Base-by-base conservation (phyloP, 306 rosid genomes). In the Senna tora region DNA sequence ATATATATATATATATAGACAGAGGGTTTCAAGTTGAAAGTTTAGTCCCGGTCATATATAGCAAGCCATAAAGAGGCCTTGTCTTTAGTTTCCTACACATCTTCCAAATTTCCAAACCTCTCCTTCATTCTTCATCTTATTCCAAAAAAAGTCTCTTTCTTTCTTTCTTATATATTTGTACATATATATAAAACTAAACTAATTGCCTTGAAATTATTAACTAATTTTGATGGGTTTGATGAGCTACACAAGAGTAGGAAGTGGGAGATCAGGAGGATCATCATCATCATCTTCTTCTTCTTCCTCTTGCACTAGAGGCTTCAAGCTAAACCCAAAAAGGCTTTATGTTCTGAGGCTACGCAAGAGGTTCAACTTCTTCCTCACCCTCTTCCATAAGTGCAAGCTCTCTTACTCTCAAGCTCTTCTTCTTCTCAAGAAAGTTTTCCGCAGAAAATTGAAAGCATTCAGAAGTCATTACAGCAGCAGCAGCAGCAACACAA, bases 311-410 rank as follows among this genome's bases (percentile, higher is more conserved):
- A 2, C 20, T 54, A 80, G 82, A 75, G 90, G 92, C 9, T 85
- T 90, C 73, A 80, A 84, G 75, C 64, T 92, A 16, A 80, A 75
- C 84, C 76, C 82, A 2, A 85, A 74, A 77, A 83, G 82, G 77
- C 25, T 80, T 28, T 65, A 70, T 8, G 75, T 76, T 25, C 68
- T 76, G 0, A 36, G 86, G 72, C 82, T 90, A 5, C 76, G 86
- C 1, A 58, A 78, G 10, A 82, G 88, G 76, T 83, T 89, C 76
- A 51, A 15, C 22, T 79, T 71, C 70, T 57, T 89, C n/a, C 73
- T 91, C 65, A 74, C 74, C 75, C 53, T 87, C 67, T 81, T 87
- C 38, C 15, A 76, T 15, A 65, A n/a, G 55, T 79, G 77, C 75
- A 81, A 83, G 56, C 39, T 80, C 0, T 85, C 88, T 5, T 87